Evolutionary conservation across 106 monocot genomes (phyloP), one percentile per base, ranked within the genome.

Genomic region (Hemerocallis citrina): DNA sequence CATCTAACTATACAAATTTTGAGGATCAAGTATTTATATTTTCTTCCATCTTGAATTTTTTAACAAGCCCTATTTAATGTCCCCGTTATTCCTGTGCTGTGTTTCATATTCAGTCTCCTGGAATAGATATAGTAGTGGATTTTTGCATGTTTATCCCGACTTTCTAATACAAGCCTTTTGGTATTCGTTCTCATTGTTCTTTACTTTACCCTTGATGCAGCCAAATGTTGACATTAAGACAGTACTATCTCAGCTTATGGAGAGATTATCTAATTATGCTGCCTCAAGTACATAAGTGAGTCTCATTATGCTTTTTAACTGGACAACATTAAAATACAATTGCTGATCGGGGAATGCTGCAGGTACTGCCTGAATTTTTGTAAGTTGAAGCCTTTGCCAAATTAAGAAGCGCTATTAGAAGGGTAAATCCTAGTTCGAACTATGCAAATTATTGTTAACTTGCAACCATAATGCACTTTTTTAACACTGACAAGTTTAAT

Each of bases 321-420:
- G 40, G 16, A n/a, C 28, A n/a, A 5, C 1, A 31, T 44, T 27
- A 13, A 21, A 44, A 30, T 11, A n/a, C 31, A 27, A 7, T 62
- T 38, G 28, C 44, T 62, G 3, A 43, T 19, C 3, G 24, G 31
- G 14, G 1, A 21, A 19, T 43, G 42, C 61, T 43, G 44, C 62
- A 70, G 70, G 62, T 92, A 45, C 69, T 99, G 40, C 98, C 98
- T 40, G 98, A 99, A 64, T 99, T 99, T 64, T 75, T 99, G 71
- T 92, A 92, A 92, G 98, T 99, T 36, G 98, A 92, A 88, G 98
- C 98, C 64, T 99, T 99, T 85, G 72, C 85, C 28, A 99, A 99
- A 62, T 73, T 99, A 57, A 99, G 87, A 48, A 80, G 32, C 72
- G 81, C 84, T 45, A 99, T 99, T 63, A 92, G 98, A 74, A 99